phyloP scores from a whole-genome alignment of 331 rosid species.

The Saraca asoca region DNA sequence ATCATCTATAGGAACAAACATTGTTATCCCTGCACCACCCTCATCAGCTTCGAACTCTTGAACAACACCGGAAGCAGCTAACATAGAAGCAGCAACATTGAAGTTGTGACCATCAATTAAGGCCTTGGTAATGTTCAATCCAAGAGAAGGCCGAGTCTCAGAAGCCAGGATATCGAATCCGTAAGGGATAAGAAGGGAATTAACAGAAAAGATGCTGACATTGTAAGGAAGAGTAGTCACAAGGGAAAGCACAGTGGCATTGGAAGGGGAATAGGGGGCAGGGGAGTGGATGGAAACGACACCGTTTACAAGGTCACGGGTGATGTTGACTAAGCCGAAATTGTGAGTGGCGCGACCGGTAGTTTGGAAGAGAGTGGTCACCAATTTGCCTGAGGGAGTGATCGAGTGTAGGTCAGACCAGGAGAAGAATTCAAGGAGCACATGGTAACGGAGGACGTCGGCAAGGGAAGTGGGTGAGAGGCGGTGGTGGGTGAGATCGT shows the following conservation, averaged over 20 bases:
- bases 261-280: slow-evolving; percentile 57
- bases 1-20: slow-evolving; percentile 74
- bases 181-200: slow-evolving; percentile 70
- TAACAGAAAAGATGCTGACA: slow-evolving; percentile 69
- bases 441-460: slow-evolving; percentile 92
- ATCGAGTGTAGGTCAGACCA: slow-evolving; percentile 62
- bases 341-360: slow-evolving; percentile 90
- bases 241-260: slow-evolving; percentile 63
- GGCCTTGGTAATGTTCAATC: slow-evolving; percentile 73
- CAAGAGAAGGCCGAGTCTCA: slow-evolving; percentile 69
- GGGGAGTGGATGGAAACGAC: slow-evolving; percentile 67
- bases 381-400: slow-evolving; percentile 73
- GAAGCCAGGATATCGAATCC: slow-evolving; percentile 94
- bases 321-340: slow-evolving; percentile 80
- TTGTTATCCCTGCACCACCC: slow-evolving; percentile 93
- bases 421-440: slow-evolving; percentile 84
- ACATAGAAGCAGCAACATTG: slow-evolving; percentile 91
- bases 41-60: slow-evolving; percentile 88
- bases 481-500: slow-evolving; percentile 63
- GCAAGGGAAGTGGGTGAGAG: slow-evolving; percentile 63
- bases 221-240: slow-evolving; percentile 84
- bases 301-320: slow-evolving; percentile 57
- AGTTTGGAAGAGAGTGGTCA: slow-evolving; percentile 90
- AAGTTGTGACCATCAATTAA: slow-evolving; percentile 78
- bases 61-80: slow-evolving; percentile 82